Evolutionary conservation across 257 asterid genomes (phyloP), one percentile per base, ranked within the genome.

Genomic region (Solanum chiquidenum): DNA sequence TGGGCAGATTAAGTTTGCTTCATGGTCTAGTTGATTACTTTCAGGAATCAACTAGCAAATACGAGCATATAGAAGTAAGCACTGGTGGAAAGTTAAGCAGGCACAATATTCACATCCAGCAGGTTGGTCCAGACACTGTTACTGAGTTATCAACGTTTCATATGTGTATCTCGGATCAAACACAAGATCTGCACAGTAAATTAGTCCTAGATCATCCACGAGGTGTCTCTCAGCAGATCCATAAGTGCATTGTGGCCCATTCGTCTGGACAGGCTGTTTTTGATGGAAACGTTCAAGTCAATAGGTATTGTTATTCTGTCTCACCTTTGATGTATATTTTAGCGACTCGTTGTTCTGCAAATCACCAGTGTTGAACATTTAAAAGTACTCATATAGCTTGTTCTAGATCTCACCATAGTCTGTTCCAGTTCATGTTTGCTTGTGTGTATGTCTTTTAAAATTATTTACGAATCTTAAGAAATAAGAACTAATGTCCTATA

Each of bases 211-310:
- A 97, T 92, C 97, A 95, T 89, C 99, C 99, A 25, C 95, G 98
- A 16, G 98, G 98, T 31, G 69, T 93, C 88, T 91, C 98, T 46
- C 91, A 96, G 79, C 99, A 95, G 91, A 93, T 97, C 89, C 99
- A 97, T 90, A 97, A 97, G 91, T 95, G 98, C 87, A 97, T 97
- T 52, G 98, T 95, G n/a, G 98, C 99, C 71, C 99, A 94, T 88
- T 94, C 99, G 9, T 92, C 62, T 7, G 98, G 98, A 64, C 99
- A 97, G 89, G 97, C 95, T 46, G 98, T 95, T 88, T 97, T 97
- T 80, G 97, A 97, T 88, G 99, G 99, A 71, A 97, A 95, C 13
- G 92, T 97, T 87, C 98, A 94, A 93, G 99, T 97, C 84, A 95
- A 95, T 71, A 93, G 99, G 99, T 97, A 94, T 75, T 74, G 27